Evolutionary conservation across 2,329 filamentous ascomycete genomes (phyloP).

Genomic region (Sarocladiaceae sp.): DNA sequence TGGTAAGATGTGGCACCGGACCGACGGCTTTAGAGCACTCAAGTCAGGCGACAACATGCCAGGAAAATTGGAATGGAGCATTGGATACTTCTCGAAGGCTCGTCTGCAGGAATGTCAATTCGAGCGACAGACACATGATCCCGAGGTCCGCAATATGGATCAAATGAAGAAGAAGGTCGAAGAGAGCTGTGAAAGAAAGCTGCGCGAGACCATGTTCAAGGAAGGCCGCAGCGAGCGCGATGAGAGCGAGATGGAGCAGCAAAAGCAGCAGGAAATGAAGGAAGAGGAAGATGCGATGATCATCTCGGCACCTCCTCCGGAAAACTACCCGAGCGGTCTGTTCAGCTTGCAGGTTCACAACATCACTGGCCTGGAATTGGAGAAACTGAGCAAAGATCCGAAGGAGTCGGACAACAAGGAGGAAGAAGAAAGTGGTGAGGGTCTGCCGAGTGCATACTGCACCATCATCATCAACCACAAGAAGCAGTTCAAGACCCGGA

Average conservation of each 20-base stretch:
- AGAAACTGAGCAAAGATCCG: conserved; percentile 52
- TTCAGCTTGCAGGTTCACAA: conserved; percentile 70
- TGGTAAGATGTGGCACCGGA: conserved; percentile 57
- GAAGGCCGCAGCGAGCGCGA: conserved; percentile 47
- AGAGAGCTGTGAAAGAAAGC: conserved; percentile 52
- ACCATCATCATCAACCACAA: conserved; percentile 70
- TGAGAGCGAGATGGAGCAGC: conserved; percentile 60
- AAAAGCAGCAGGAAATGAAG: conserved; percentile 63
- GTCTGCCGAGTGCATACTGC: conserved; percentile 67
- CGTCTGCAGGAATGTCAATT: conserved; percentile 60
- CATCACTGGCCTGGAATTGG: conserved; percentile 63
- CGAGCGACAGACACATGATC: conserved; percentile 54
- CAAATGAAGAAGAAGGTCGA: conserved; percentile 56
- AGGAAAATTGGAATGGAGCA: conserved; percentile 63
- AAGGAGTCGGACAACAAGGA: conserved; percentile 36
- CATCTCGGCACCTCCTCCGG: conserved; percentile 61
- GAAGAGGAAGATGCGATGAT: conserved; percentile 59
- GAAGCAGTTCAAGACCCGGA: conserved; percentile 65
- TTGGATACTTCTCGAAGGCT: conserved; percentile 68
- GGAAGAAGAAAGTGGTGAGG: conserved; percentile 58
- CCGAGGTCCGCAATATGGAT: conserved; percentile 51
- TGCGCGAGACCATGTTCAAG: conserved; percentile 55
- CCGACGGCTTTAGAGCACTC: conserved; percentile 62
- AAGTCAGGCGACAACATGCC: conserved; percentile 65
- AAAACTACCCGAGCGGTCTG: conserved; percentile 60